These are phyloP conservation scores for Penstemon davidsonii DNA, from an alignment of 257 asterid genomes.

Conservation along the genomic window DNA sequence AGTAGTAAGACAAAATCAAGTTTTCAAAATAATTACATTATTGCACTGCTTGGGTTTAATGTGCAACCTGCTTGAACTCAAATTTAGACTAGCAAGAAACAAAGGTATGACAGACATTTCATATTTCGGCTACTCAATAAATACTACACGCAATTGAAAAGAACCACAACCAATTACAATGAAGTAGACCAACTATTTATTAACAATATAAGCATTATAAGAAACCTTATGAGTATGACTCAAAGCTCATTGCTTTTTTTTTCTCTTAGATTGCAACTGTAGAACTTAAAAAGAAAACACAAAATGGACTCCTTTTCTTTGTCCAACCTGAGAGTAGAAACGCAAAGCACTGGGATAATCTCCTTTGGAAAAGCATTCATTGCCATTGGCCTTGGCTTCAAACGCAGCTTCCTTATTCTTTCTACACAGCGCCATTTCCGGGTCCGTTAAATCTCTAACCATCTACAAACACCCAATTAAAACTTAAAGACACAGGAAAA, in stretches of 20 bases:
- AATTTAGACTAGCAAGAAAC: background rate
- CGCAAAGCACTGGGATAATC: conserved; percentile 63
- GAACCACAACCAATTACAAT: background rate
- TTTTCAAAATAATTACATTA: background rate
- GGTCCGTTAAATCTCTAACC: conserved; percentile 75
- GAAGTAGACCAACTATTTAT: conserved; percentile 1
- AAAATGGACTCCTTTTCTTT: background rate
- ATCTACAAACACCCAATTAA: conserved; percentile 40
- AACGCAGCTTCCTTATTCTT: conserved; percentile 70
- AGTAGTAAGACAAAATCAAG: background rate
- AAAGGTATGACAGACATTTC: too few species aligned
- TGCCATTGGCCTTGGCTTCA: conserved; percentile 75
- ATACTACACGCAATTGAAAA: background rate
- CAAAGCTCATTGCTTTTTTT: conserved; percentile 9
- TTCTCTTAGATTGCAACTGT: background rate
- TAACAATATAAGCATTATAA: conserved; percentile 1
- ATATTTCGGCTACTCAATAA: too few species aligned
- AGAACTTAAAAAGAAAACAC: conserved; percentile 1
- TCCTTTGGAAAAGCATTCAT: conserved; percentile 66
- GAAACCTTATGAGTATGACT: background rate
- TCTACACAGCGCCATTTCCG: conserved; percentile 59
- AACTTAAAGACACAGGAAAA: conserved; percentile 11
- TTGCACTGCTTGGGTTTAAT: too few species aligned
- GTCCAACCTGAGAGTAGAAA: conserved; percentile 72
- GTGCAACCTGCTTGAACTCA: background rate